A percentile compares a stretch with the other conserved stretches of the same genome.
Conservation (phyloP, 345 rosid species). For the Noccaea bulbosa region DNA sequence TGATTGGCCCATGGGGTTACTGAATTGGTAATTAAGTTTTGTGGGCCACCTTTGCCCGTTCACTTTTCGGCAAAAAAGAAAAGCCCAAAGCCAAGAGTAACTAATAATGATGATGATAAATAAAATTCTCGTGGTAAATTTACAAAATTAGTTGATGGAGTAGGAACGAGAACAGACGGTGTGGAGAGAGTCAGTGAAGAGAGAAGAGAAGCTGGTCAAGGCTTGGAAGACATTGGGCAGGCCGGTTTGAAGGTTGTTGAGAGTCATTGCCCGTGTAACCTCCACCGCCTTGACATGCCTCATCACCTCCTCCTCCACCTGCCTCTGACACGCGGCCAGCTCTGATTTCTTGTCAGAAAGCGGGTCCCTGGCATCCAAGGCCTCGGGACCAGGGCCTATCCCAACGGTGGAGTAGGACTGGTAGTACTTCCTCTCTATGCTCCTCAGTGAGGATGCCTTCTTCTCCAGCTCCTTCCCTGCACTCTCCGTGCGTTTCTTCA, state of each 20-base stretch:
- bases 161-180: conserved; percentile 69
- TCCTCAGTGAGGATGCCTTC: conserved; percentile 80
- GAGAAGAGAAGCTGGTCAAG: conserved; percentile 74
- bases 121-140: neutral
- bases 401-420: conserved; percentile 89
- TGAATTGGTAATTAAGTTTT: conserved; percentile 6
- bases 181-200: conserved; percentile 64
- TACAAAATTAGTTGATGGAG: conserved; percentile 46
- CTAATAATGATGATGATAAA: too few species aligned
- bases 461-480: conserved; percentile 87
- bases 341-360: conserved; percentile 78
- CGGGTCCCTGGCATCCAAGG: conserved; percentile 80
- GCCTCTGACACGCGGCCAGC: conserved; percentile 77
- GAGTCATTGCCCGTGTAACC: conserved; percentile 82
- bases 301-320: conserved; percentile 87
- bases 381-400: conserved; percentile 64
- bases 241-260: conserved; percentile 86
- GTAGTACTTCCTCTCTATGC: conserved; percentile 88
- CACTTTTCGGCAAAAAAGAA: too few species aligned
- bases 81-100: too few species aligned
- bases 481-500: conserved; percentile 70
- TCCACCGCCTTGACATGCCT: conserved; percentile 84
- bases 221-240: conserved; percentile 91
- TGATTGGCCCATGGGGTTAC: conserved; percentile 20
- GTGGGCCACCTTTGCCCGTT: neutral